Base-by-base conservation (phyloP, 2,329 filamentous ascomycete species). In the Ambrosiella cleistominuta region DNA sequence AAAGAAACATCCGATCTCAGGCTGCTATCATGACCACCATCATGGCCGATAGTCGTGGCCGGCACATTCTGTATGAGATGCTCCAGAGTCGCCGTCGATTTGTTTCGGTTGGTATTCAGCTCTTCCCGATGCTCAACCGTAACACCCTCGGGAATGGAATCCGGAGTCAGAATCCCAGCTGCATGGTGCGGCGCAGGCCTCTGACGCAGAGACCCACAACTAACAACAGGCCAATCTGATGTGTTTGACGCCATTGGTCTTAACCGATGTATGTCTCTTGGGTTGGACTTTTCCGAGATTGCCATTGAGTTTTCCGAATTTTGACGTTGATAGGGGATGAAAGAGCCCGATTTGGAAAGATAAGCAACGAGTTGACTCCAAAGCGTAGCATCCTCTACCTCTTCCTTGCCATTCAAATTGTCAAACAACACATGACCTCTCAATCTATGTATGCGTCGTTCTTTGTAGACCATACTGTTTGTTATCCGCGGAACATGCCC, bases 391-490 rank as follows among this genome's bases (percentile, higher is more conserved):
- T 27, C 27, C 4, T 27, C 27, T 5, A 27, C 27, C 4, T 17
- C n/a, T 17, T 47, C 44, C n/a, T 8, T 54, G 15, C 35, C 40
- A 13, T 63, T 61, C 39, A 67, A 66, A 12, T 72, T 70, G 8
- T 74, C 73, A 0, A 74, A 61, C 15, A 73, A 69, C 1, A 77
- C 69, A 12, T 76, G 74, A 57, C 79, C 76, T 51, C 83, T 74
- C 54, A 85, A 68, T 39, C 76, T 74, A 36, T 84, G 73, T 11
- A 88, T 72, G 27, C 85, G 78, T 13, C 85, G 77, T 69, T 95
- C 89, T 44, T 86, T 79, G 17, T 86, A 82, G 5, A 94, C 89
- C 85, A 95, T 95, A 13, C 79, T 77, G 64, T 95, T 93, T 4
- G 88, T 94, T 47, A 94, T 82, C 15, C 75, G 75, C 0, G 84